Conservation (phyloP, 305 asterid species). For the Euphrasia arctica region DNA sequence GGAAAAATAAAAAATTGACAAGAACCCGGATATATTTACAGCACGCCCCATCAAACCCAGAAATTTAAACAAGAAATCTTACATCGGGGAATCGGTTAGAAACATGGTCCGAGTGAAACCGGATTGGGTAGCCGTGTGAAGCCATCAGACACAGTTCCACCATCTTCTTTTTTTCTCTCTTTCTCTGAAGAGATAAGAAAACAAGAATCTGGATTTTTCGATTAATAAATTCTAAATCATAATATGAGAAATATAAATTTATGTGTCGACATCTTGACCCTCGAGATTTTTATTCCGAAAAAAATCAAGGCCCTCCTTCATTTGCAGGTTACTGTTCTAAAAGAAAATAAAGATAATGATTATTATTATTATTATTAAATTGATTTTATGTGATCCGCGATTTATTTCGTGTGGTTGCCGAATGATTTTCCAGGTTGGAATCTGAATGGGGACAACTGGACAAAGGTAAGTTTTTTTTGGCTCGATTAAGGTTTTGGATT, state of each 20-base stretch:
- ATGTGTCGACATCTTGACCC: constrained; percentile 24
- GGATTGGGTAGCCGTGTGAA: constrained; percentile 62
- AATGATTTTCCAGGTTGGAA: constrained; percentile 33
- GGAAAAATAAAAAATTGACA: neutral
- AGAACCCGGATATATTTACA: constrained; percentile 1
- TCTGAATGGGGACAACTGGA: constrained; percentile 26
- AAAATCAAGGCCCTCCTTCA: constrained; percentile 27
- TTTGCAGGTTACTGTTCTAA: constrained; percentile 15
- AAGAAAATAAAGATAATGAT: constrained; percentile 1
- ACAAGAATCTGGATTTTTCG: constrained; percentile 6
- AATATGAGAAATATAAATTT: constrained; percentile 14
- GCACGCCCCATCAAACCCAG: constrained; percentile 6
- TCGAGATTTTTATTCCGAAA: constrained; percentile 29
- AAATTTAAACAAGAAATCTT: neutral
- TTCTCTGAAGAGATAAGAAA: constrained; percentile 22
- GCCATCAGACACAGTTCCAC: constrained; percentile 73
- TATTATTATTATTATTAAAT: too few species aligned
- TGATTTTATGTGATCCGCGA: constrained; percentile 29
- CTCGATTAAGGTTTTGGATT: constrained; percentile 16
- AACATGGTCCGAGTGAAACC: constrained; percentile 43
- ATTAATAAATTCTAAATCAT: constrained; percentile 11
- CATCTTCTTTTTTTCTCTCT: constrained; percentile 31
- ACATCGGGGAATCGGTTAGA: constrained; percentile 46
- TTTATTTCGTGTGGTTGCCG: constrained; percentile 28
- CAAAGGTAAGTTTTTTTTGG: constrained; percentile 12